Evolutionary conservation across 768 basidiomycete genomes (phyloP), one percentile per base, ranked within the genome.

Genomic region (Sporobolomyces roseus): DNA sequence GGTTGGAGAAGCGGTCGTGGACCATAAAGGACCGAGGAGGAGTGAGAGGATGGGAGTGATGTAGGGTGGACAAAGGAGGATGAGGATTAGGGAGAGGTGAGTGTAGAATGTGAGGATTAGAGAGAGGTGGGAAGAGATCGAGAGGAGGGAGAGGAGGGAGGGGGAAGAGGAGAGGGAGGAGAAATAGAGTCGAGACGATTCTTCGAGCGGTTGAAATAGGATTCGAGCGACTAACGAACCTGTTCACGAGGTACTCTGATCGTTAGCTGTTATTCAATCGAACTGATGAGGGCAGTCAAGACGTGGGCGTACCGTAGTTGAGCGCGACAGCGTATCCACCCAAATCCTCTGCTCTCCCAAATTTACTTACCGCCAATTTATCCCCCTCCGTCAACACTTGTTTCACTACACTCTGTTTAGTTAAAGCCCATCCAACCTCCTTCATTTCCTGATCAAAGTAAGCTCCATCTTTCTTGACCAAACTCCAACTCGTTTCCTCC

Each of bases 371-470:
- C 16, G 94, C 83, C 50, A 98, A 80, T 75, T 96, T 91, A 78
- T 99, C 96, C 5, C 91, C 92, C 76, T 98, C 96, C 0, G 94
- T 98, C 32, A 99, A 81, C 71, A 97, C 84, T 78, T 98, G 96
- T 78, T 99, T 99, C 70, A 97, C 82, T 4, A 96, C 71, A 1
- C 89, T 91, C 77, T 98, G 96, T 1, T 82, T 82, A 27, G 91
- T 92, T 85, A 98, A 89, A 0, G 88, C 90, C 58, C 85, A 78
- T 0, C 91, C 88, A 9, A 98, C 82, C 29, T 8, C 23, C 35
- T 30, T 50, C 13, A 66, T 21, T 23, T 55, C 61, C 0, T 23
- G 50, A 36, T 67, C 63, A 30, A 62, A 58, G 46, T 51, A 65
- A 21, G 41, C n/a, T 13, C 43, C 61, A 13, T 58, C 49, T 5